phyloP scores from a whole-genome alignment of 2,329 filamentous ascomycete species.

The Huntiella moniliformis region DNA sequence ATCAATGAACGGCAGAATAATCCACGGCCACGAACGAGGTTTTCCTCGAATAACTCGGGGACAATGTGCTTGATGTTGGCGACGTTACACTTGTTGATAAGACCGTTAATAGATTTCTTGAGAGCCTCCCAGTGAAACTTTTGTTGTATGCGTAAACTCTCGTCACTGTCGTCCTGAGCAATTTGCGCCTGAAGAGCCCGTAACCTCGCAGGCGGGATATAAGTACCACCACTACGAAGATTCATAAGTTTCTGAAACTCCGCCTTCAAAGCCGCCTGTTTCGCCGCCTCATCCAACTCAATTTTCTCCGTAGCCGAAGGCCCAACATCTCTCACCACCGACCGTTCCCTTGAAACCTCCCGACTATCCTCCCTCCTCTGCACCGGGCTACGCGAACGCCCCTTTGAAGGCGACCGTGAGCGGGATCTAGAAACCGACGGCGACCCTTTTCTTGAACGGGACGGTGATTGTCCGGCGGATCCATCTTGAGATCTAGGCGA shows the following conservation, averaged over 20 bases:
- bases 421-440: conserved; percentile 11
- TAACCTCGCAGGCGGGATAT: conserved; percentile 82
- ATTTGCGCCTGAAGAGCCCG: conserved; percentile 89
- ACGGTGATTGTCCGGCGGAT: conserved; percentile 17
- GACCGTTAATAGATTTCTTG: conserved; percentile 95
- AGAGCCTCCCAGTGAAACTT: conserved; percentile 61
- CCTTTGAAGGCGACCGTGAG: conserved; percentile 16
- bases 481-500: conserved; percentile 6
- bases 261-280: conserved; percentile 72
- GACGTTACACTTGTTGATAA: conserved; percentile 98
- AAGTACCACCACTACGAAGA: conserved; percentile 88
- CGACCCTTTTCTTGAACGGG: background rate
- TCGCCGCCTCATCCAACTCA: conserved; percentile 53
- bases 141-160: conserved; percentile 86
- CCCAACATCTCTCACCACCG: background rate
- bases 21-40: conserved; percentile 75
- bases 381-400: conserved; percentile 12
- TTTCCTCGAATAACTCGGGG: conserved; percentile 88
- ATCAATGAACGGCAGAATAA: conserved; percentile 92
- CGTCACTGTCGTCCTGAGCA: conserved; percentile 86
- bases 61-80: conserved; percentile 97
- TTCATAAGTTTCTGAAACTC: conserved; percentile 85
- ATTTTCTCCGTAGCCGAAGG: conserved; percentile 16
- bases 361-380: too few relatives aligned
- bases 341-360: too few relatives aligned